Evolutionary conservation across 176 grass and related monocot genomes (phyloP).

Genomic region (Carex littledalei): DNA sequence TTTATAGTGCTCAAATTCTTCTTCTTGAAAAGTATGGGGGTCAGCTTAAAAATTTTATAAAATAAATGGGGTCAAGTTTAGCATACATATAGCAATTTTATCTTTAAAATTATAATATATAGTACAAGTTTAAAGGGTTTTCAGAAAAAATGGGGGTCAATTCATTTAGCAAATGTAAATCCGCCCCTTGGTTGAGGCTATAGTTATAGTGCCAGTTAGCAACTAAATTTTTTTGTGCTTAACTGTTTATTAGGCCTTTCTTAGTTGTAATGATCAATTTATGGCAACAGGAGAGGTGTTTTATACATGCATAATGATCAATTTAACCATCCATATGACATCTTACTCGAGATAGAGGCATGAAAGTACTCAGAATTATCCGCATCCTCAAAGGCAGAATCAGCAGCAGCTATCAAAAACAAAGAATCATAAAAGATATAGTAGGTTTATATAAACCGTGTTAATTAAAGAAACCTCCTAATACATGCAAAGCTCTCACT

Average conservation of each 20-base stretch:
- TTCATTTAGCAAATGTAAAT: too few species aligned
- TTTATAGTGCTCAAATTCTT: too few species aligned
- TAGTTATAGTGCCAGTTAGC: background rate
- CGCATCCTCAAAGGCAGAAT: conserved; percentile 88
- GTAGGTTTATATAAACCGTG: background rate
- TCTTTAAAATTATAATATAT: too few species aligned
- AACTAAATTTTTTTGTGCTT: background rate
- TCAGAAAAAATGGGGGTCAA: too few species aligned
- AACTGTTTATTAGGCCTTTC: background rate
- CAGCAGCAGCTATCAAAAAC: conserved; percentile 72
- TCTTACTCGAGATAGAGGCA: conserved; percentile 97
- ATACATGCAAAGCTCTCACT: conserved; percentile 4
- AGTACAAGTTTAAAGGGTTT: too few species aligned
- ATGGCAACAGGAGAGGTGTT: background rate
- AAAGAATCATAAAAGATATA: conserved; percentile 27
- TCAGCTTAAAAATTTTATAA: too few species aligned
- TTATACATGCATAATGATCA: background rate
- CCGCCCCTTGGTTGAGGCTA: background rate
- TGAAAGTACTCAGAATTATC: conserved; percentile 88
- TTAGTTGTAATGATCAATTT: background rate
- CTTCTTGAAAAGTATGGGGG: too few species aligned
- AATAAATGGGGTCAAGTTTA: too few species aligned
- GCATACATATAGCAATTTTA: too few species aligned
- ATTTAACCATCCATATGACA: conserved; percentile 6
- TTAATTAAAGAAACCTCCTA: background rate